Evolutionary conservation across 108 stramenopile species (phyloP), one percentile per base, ranked within the genome.

Genomic region (Skeletonema potamos): DNA sequence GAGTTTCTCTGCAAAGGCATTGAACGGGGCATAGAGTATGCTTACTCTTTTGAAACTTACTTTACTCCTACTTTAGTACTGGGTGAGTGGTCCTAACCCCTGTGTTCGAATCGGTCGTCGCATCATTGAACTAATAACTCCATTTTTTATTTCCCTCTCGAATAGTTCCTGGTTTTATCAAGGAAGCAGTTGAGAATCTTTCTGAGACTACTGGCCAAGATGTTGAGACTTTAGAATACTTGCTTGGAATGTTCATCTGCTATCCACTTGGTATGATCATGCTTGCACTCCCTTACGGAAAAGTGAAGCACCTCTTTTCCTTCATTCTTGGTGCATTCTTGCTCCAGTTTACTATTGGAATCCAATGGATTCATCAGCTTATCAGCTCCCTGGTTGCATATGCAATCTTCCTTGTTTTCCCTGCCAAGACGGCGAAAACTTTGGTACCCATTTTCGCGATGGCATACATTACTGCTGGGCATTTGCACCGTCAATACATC

Each of bases 351-450:
- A 93, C 93, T 5, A 72, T 92, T 66, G 96, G 94, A 26, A 88
- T 86, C 34, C 96, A 98, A 74, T 98, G 97, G 96, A 96, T 98
- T 60, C 97, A 98, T 78, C 96, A 97, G 28, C 67, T 98, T 43
- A 91, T 98, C 56, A 89, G 92, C 27, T 88, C 93, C 2, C 39
- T 95, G 59, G 71, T 95, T 28, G 92, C 91, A 12, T 98, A 98
- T 76, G 83, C 82, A 54, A 84, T 97, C 83, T 88, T 95, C 84
- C 68, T 86, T 7, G 61, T 85, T 64, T 64, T 95, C 27, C 94
- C 92, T 27, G 77, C 83, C 54, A 90, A 89, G 58, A 77, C 76
- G 15, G 67, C 90, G 66, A 86, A 86, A 68, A 82, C 74, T 6
- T 74, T 91, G 17, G 93, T 97, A 18, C 97, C 97, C 22, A 68